These are phyloP conservation scores for Elsinoe fawcettii DNA, from an alignment of 2,329 filamentous ascomycete genomes.

Conservation along the genomic window DNA sequence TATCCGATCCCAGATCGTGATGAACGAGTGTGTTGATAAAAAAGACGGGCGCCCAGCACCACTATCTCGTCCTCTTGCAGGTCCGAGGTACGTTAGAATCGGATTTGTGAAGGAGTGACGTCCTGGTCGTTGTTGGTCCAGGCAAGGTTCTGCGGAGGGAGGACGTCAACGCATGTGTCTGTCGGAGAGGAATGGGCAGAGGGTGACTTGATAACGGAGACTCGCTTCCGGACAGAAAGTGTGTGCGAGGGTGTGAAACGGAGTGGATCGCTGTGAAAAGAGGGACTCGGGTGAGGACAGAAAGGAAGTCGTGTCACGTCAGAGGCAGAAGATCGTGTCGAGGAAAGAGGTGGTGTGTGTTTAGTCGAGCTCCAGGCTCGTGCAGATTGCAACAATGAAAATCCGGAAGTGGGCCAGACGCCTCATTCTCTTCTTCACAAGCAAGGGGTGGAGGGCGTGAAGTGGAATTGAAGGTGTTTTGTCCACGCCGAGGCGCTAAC, in stretches of 20 bases:
- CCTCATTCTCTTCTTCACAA: background rate
- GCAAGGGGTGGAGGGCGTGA: background rate
- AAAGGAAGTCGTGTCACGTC: background rate
- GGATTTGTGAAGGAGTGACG: conserved; percentile 8
- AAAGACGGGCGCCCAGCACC: conserved; percentile 6
- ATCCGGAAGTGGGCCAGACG: conserved; percentile 12
- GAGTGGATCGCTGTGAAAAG: background rate
- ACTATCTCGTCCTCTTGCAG: background rate
- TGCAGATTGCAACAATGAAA: conserved; percentile 14
- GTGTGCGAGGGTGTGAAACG: conserved; percentile 11
- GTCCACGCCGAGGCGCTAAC: conserved; percentile 9
- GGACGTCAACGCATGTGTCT: conserved; percentile 6
- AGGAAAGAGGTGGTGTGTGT: background rate
- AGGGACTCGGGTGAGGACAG: conserved; percentile 3
- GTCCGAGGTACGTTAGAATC: background rate
- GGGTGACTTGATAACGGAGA: conserved; percentile 5
- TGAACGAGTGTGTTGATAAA: background rate
- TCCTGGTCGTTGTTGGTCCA: conserved; percentile 7
- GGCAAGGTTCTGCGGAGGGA: background rate
- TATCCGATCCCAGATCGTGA: conserved; percentile 6
- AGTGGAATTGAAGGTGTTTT: conserved; percentile 13
- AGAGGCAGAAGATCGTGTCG: background rate
- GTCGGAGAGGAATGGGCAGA: background rate
- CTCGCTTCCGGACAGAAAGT: conserved; percentile 7
- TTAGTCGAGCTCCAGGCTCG: conserved; percentile 10